Base-by-base conservation (phyloP, 768 basidiomycete species). In the Mycena filopes region DNA sequence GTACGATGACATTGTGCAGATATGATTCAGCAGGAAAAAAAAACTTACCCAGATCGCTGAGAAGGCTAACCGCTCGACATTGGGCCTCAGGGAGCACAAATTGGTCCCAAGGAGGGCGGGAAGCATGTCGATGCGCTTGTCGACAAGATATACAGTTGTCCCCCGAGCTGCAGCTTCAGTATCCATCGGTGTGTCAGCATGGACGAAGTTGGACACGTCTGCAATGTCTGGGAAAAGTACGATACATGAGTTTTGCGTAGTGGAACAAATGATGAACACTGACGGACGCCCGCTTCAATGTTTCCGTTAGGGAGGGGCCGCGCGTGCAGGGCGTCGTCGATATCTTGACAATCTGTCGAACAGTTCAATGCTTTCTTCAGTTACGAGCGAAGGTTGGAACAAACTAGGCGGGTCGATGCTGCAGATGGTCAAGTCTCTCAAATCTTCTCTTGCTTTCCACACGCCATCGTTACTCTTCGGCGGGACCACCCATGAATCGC, bases 41-140 rank as follows among this genome's bases (percentile, higher is more conserved):
- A 79, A n/a, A n/a, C n/a, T 33, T 70, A 96, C 96, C 97, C 98
- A 99, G 57, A 99, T 93, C 13, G 89, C 92, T 0, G 95, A 96
- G 75, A 99, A 99, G 2, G 97, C 98, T 48, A 99, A 77, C 28
- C 98, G 84, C 78, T 99, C 98, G 8, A 99, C 96, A 71, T 92
- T 86, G 0, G 96, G 95, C 49, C 97, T 79, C 41, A 99, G 82
- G 6, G 95, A 97, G 75, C 98, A 99, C 13, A 99, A 79, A 72
- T 99, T 99, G 1, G 97, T 99, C 1, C 98, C 98, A 8, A 99
- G 83, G 11, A 99, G 83, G 4, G 90, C 82, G 0, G 98, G 98
- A 50, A 99, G 83, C 98, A 99, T 99, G 80, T 99, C 98, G 54
- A 99, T 95, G 36, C 97, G 93, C 77, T 96, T 97, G 82, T 99